Conservation (phyloP, 2,329 filamentous ascomycete species). For the Aureobasidium sp. region DNA sequence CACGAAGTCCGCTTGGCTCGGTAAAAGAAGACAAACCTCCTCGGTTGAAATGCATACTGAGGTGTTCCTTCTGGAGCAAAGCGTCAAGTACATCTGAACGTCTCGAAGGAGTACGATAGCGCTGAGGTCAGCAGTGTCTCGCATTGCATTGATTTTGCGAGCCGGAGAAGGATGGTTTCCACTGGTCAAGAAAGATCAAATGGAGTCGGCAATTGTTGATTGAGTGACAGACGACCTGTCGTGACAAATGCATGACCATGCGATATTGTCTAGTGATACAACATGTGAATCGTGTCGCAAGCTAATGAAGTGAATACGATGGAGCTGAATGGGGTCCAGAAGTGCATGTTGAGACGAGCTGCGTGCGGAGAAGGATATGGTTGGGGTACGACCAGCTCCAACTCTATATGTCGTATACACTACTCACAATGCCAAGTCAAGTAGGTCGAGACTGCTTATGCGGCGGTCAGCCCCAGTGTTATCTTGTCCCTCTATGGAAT, state of each 20-base stretch:
- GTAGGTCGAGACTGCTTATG: neutral
- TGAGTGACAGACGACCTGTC: neutral
- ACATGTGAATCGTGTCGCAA: neutral
- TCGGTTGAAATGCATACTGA: neutral
- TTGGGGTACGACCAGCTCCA: neutral
- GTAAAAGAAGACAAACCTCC: neutral
- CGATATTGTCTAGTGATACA: neutral
- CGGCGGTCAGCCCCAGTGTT: neutral
- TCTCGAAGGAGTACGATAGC: neutral
- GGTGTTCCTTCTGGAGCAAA: neutral
- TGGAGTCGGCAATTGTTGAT: neutral
- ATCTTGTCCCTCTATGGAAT: neutral
- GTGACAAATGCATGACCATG: slow-evolving; percentile 1
- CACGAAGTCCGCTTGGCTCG: neutral
- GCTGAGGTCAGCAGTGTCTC: neutral
- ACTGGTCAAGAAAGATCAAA: neutral
- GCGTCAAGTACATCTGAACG: neutral
- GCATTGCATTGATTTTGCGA: neutral
- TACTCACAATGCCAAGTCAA: neutral
- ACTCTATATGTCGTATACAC: neutral
- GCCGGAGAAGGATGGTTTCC: neutral
- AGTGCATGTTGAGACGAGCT: slow-evolving; percentile 8
- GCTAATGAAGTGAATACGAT: slow-evolving; percentile 5
- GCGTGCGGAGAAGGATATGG: slow-evolving; percentile 2
- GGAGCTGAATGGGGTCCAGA: slow-evolving; percentile 10